Evolutionary conservation across 2,329 filamentous ascomycete genomes (phyloP).

Genomic region (Aspergillus quadrilineatus): DNA sequence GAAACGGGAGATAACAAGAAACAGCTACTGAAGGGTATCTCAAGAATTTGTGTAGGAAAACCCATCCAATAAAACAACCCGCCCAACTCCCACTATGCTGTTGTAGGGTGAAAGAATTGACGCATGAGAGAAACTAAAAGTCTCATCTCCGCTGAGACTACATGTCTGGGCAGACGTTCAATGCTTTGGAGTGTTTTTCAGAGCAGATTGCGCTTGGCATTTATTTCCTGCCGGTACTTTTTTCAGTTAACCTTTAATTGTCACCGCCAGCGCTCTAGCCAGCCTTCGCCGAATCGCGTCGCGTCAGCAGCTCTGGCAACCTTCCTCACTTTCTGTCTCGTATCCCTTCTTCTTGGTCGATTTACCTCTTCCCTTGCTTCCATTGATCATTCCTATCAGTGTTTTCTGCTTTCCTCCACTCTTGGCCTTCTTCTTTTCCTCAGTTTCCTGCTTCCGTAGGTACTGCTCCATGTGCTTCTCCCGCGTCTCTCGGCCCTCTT

Average conservation of each 20-base stretch:
- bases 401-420: constrained; percentile 42
- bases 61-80: background rate
- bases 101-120: too few species aligned
- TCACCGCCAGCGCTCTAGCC: too few species aligned
- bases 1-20: too few species aligned
- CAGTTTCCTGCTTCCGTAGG: constrained; percentile 68
- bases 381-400: constrained; percentile 34
- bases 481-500: constrained; percentile 68
- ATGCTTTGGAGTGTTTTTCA: too few species aligned
- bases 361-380: constrained; percentile 16
- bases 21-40: background rate
- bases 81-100: background rate
- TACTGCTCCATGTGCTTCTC: constrained; percentile 75
- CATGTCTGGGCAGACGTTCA: too few species aligned
- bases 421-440: constrained; percentile 49
- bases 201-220: too few species aligned
- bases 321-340: constrained; percentile 17
- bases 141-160: too few species aligned
- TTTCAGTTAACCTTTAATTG: too few species aligned
- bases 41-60: background rate
- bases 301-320: background rate
- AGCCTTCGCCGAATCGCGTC: too few species aligned
- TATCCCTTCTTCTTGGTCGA: constrained; percentile 1
- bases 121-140: too few species aligned
- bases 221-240: too few species aligned